Conservation (phyloP, 2,329 filamentous ascomycete species). For the Aspergillus sp. region DNA sequence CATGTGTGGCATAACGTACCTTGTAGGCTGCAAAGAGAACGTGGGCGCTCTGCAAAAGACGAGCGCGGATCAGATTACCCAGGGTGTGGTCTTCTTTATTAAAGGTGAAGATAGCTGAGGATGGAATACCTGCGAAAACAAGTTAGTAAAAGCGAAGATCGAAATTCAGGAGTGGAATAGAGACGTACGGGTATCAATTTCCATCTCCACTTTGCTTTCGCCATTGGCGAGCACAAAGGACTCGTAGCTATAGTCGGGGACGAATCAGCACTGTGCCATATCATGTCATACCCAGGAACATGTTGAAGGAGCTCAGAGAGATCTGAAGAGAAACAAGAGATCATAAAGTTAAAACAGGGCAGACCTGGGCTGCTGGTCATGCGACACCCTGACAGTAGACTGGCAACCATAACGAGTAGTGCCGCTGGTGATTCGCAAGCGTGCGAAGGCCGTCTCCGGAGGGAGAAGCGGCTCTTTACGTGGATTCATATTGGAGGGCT, state of each 20-base stretch:
- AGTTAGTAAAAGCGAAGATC: conserved; percentile 2
- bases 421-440: conserved; percentile 9
- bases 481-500: conserved; percentile 7
- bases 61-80: conserved; percentile 82
- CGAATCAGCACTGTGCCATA: conserved; percentile 11
- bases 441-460: conserved; percentile 19
- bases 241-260: conserved; percentile 68
- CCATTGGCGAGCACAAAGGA: conserved; percentile 82
- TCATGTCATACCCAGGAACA: background rate
- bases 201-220: conserved; percentile 91
- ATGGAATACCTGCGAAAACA: conserved; percentile 69
- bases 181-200: conserved; percentile 79
- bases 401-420: conserved; percentile 17
- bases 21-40: conserved; percentile 93
- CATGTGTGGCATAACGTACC: conserved; percentile 46
- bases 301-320: background rate
- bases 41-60: conserved; percentile 79
- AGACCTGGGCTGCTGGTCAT: conserved; percentile 24
- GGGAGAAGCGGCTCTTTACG: conserved; percentile 19
- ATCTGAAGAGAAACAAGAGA: background rate
- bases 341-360: conserved; percentile 6
- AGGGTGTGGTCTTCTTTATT: conserved; percentile 97
- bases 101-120: conserved; percentile 92
- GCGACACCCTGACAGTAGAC: conserved; percentile 19
- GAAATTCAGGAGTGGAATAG: background rate